Percentiles rank a stretch among this genome's conserved stretches.
Conservation (phyloP, 805 yeast species). For the Saturnispora diversa region DNA sequence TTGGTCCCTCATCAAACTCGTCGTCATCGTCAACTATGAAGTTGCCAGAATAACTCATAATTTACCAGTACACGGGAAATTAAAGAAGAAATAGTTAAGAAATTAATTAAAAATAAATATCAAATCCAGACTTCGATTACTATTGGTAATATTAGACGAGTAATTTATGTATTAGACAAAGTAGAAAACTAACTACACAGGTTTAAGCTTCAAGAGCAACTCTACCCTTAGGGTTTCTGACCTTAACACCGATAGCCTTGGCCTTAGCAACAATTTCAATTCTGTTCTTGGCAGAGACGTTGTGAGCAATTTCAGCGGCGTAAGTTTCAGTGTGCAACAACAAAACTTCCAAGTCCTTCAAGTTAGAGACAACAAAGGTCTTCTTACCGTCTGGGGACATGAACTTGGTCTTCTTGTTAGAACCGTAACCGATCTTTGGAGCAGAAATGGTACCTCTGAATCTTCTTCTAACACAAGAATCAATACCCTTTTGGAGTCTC, state of each 20-base stretch:
- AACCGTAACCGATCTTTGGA: conserved; percentile 99
- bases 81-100: not conserved
- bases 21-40: conserved; percentile 15
- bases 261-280: conserved; percentile 93
- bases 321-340: conserved; percentile 95
- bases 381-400: conserved; percentile 97
- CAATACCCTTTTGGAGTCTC: conserved; percentile 99
- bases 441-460: conserved; percentile 99
- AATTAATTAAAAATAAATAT: not conserved
- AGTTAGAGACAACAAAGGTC: conserved; percentile 88
- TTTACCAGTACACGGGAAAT: not conserved
- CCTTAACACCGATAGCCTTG: conserved; percentile 96
- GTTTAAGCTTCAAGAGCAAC: conserved; percentile 91
- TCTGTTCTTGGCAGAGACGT: conserved; percentile 97
- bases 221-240: conserved; percentile 99
- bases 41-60: conserved; percentile 13
- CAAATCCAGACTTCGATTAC: not conserved
- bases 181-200: conserved; percentile 6
- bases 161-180: conserved; percentile 6
- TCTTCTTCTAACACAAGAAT: conserved; percentile 99
- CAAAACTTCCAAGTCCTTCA: conserved; percentile 88
- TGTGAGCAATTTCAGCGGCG: conserved; percentile 99
- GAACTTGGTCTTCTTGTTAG: conserved; percentile 97
- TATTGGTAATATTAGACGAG: conserved; percentile 4
- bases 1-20: conserved; percentile 14